Conservation (phyloP, 2,329 filamentous ascomycete species). For the Xylariales sp. region DNA sequence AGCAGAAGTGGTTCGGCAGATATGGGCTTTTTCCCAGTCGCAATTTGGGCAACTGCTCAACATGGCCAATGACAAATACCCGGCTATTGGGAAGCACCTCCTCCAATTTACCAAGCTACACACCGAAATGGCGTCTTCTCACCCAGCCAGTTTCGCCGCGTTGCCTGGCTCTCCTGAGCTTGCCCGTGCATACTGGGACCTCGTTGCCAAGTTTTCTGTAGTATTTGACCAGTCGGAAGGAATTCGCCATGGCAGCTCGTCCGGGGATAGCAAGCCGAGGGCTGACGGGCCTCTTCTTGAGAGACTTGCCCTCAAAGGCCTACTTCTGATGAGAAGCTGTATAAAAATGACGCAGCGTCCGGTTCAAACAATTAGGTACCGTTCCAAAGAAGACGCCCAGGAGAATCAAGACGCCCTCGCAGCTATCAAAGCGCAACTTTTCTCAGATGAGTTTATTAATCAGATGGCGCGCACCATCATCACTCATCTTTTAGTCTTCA, state of each 20-base stretch:
- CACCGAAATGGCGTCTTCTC: constrained; percentile 81
- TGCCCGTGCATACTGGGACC: constrained; percentile 84
- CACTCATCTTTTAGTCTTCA: constrained; percentile 88
- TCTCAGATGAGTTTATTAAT: constrained; percentile 80
- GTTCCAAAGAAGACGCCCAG: constrained; percentile 76
- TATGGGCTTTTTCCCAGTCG: constrained; percentile 82
- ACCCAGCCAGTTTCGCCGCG: constrained; percentile 84
- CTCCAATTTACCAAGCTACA: constrained; percentile 93
- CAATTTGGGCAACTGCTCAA: constrained; percentile 82
- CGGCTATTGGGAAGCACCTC: constrained; percentile 79
- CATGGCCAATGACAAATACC: constrained; percentile 57
- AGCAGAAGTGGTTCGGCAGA: constrained; percentile 78
- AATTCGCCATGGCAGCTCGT: constrained; percentile 59
- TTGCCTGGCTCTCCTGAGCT: constrained; percentile 83
- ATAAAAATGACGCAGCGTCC: constrained; percentile 87
- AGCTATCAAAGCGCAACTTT: constrained; percentile 76
- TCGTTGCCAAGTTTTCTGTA: constrained; percentile 81
- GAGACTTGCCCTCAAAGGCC: constrained; percentile 82
- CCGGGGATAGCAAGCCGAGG: constrained; percentile 60
- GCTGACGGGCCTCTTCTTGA: constrained; percentile 75
- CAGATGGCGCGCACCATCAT: constrained; percentile 88
- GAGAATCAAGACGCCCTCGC: constrained; percentile 78
- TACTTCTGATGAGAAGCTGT: constrained; percentile 84
- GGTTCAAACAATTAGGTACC: constrained; percentile 84
- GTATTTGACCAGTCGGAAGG: constrained; percentile 73